Percentiles rank a stretch among this genome's conserved stretches.
Evolutionary conservation across 805 yeast species (phyloP).

Genomic region (Pichia membranifaciens): DNA sequence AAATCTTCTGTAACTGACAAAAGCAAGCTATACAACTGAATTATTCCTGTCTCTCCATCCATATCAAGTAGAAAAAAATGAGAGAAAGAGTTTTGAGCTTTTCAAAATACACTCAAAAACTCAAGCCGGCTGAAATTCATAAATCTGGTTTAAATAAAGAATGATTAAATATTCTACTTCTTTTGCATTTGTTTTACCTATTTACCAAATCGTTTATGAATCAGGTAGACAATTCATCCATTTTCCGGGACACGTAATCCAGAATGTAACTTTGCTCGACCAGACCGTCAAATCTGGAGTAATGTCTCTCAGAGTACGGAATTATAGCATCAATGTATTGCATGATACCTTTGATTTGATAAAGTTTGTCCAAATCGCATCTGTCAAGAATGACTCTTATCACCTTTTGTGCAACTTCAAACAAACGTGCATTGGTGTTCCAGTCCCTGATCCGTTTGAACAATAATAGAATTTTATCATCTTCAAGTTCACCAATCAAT

Average conservation of each 20-base stretch:
- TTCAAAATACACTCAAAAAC: no score
- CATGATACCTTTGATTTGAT: slow-evolving; percentile 63
- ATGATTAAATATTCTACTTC: no score
- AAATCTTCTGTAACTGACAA: no score
- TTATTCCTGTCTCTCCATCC: no score
- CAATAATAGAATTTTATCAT: slow-evolving; percentile 53
- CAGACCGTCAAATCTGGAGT: slow-evolving; percentile 65
- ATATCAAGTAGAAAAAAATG: no score
- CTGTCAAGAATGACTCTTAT: slow-evolving; percentile 57
- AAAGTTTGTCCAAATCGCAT: slow-evolving; percentile 49
- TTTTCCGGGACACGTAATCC: slow-evolving; percentile 78
- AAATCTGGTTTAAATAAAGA: no score
- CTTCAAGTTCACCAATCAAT: slow-evolving; percentile 50
- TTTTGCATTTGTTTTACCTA: no score
- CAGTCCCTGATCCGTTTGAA: slow-evolving; percentile 84
- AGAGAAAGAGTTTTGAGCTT: no score
- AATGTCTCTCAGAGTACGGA: slow-evolving; percentile 89
- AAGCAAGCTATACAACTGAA: no score
- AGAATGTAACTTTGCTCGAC: slow-evolving; percentile 80
- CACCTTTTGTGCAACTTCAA: slow-evolving; percentile 73
- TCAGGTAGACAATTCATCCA: slow-evolving; percentile 40
- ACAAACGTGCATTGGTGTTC: slow-evolving; percentile 85
- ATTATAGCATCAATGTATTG: slow-evolving; percentile 65
- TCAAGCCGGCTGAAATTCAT: no score
- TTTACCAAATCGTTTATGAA: no score